Conservation (phyloP, 148 eudicot species). For the Camellia granthamiana region DNA sequence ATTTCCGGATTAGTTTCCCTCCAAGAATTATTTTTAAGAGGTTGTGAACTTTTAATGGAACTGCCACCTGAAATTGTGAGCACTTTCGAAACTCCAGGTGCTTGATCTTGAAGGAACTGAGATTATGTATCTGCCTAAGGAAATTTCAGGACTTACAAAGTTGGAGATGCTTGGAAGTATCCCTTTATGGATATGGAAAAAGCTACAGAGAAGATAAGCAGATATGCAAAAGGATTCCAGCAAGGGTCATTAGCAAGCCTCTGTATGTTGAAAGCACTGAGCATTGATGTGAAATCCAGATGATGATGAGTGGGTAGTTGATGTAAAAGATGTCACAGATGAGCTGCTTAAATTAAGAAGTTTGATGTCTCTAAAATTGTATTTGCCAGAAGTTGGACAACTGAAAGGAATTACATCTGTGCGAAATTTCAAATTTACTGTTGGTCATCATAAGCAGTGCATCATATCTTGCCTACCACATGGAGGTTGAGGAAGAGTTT, state of each 20-base stretch:
- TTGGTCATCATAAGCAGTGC: neutral
- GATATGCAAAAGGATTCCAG: neutral
- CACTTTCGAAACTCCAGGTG: slow-evolving; percentile 5
- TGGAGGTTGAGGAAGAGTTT: slow-evolving; percentile 1
- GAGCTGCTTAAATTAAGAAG: neutral
- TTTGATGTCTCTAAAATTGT: neutral
- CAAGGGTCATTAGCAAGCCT: neutral
- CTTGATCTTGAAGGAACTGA: slow-evolving; percentile 22
- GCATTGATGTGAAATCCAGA: slow-evolving; percentile 17
- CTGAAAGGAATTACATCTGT: neutral
- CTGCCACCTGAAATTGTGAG: slow-evolving; percentile 20
- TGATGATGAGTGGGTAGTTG: slow-evolving; percentile 1
- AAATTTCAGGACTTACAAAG: neutral
- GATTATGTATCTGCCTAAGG: slow-evolving; percentile 8
- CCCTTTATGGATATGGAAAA: slow-evolving; percentile 2
- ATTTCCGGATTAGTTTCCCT: slow-evolving; percentile 19
- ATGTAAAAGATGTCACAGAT: neutral
- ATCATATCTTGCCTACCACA: slow-evolving; percentile 6
- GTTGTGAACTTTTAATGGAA: slow-evolving; percentile 18
- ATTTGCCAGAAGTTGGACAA: neutral
- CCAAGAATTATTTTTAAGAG: slow-evolving; percentile 7
- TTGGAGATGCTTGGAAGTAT: neutral
- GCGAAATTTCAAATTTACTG: neutral
- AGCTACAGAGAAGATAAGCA: neutral
- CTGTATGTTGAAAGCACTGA: neutral